Base-by-base conservation (phyloP, 768 basidiomycete species). In the Tulasnella sp. region DNA sequence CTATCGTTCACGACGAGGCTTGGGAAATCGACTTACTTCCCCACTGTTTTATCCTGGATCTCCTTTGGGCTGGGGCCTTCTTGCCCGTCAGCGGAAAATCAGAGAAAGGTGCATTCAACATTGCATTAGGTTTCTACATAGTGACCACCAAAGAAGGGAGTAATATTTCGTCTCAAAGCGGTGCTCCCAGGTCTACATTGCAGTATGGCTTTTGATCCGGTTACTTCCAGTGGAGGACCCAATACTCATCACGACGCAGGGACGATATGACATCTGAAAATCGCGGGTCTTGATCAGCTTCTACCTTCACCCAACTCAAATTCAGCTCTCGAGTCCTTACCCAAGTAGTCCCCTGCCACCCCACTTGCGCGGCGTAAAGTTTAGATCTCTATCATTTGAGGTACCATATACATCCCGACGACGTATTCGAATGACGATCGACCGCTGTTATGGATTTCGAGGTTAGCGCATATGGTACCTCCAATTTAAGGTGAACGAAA, bases 261-360 rank as follows among this genome's bases (percentile, higher is more conserved):
- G 3, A 68, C 60, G 41, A 72, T 72, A 64, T 72, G 70, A 63
- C 70, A 72, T 38, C 65, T 65, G 29, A 23, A 45, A 48, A 19
- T 5, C 45, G n/a, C 10, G n/a, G 45, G 26, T 48, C n/a, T 5
- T 7, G n/a, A 43, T 19, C 11, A n/a, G 26, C n/a, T 7, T 27
- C 7, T 5, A 48, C 8, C 10, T 27, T 48, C 19, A 27, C 10
- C 27, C 27, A 7, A 10, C 0, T 1, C 21, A 23, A 17, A 19
- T 27, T 30, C 9, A 11, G n/a, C 27, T 15, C 41, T 29, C 55
- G 23, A 21, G 47, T 17, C 70, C 82, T 66, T 63, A 89, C 85
- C 92, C 92, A 44, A 96, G 73, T 69, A 85, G 75, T 8, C 92
- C 92, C 61, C 88, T 76, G 9, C 92, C 92, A 63, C 89, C 90